phyloP scores from a whole-genome alignment of 805 yeast genomes.

The Wickerhamiella siamensis region DNA sequence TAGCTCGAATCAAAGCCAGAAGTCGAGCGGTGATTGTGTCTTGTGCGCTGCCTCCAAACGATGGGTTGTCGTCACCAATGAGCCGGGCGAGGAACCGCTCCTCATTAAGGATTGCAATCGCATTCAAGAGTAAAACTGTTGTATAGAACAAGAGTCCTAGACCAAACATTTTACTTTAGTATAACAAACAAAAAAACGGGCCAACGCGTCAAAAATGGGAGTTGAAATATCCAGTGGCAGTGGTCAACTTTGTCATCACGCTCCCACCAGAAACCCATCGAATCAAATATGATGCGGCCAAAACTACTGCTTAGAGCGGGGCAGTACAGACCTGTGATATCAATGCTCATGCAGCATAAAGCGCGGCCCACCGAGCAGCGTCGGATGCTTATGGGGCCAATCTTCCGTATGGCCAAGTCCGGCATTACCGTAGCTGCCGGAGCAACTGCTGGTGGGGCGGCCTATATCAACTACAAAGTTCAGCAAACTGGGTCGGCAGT shows the following conservation, averaged over 20 bases:
- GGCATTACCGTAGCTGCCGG: conserved; percentile 64
- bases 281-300: background rate
- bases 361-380: conserved; percentile 7
- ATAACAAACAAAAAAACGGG: too few relatives aligned
- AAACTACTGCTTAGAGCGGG: background rate
- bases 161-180: conserved; percentile 28
- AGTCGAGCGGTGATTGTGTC: conserved; percentile 42
- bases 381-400: conserved; percentile 16
- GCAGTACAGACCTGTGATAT: background rate
- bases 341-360: background rate
- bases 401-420: conserved; percentile 16
- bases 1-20: conserved; percentile 54
- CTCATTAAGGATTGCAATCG: conserved; percentile 67
- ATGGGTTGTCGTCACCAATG: conserved; percentile 29
- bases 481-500: conserved; percentile 72
- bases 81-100: conserved; percentile 64
- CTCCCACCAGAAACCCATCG: too few relatives aligned
- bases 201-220: too few relatives aligned
- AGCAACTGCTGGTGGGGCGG: conserved; percentile 86
- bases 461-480: conserved; percentile 81
- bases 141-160: conserved; percentile 26
- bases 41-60: conserved; percentile 32
- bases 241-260: background rate
- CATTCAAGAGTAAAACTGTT: conserved; percentile 41
- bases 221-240: background rate